Evolutionary conservation across 352 stramenopile genomes (phyloP).

Genomic region (Phytophthora quininea): DNA sequence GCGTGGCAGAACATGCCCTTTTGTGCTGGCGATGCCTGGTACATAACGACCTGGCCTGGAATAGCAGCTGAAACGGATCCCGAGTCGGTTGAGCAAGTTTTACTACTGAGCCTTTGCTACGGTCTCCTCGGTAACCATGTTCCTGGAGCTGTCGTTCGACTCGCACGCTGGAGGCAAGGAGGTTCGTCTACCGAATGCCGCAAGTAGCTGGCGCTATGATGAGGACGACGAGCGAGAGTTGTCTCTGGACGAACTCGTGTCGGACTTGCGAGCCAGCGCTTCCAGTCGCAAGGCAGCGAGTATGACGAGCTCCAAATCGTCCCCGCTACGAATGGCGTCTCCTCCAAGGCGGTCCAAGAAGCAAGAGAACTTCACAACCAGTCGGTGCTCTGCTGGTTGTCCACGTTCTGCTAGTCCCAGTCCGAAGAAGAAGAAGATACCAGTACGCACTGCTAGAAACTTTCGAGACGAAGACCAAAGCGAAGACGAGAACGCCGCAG

Average conservation of each 20-base stretch:
- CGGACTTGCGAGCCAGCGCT: conserved; percentile 47
- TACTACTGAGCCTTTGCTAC: neutral
- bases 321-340: conserved; percentile 6
- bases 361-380: conserved; percentile 9
- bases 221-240: conserved; percentile 18
- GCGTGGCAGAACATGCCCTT: neutral
- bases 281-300: conserved; percentile 14
- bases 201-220: conserved; percentile 8
- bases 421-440: neutral
- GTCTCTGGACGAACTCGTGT: conserved; percentile 60
- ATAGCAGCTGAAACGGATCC: neutral
- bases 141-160: conserved; percentile 40
- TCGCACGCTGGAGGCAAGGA: conserved; percentile 16
- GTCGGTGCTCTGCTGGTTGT: conserved; percentile 8
- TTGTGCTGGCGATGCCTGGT: neutral
- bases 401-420: neutral
- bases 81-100: neutral
- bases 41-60: neutral
- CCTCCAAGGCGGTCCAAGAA: conserved; percentile 22
- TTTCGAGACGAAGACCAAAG: conserved; percentile 7
- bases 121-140: conserved; percentile 19
- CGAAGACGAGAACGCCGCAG: conserved; percentile 13
- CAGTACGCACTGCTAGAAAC: neutral
- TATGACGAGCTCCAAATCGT: neutral
- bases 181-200: conserved; percentile 1